Conservation (phyloP, 371 early-diverging fungal genomes). For the Enterospora canceri region DNA sequence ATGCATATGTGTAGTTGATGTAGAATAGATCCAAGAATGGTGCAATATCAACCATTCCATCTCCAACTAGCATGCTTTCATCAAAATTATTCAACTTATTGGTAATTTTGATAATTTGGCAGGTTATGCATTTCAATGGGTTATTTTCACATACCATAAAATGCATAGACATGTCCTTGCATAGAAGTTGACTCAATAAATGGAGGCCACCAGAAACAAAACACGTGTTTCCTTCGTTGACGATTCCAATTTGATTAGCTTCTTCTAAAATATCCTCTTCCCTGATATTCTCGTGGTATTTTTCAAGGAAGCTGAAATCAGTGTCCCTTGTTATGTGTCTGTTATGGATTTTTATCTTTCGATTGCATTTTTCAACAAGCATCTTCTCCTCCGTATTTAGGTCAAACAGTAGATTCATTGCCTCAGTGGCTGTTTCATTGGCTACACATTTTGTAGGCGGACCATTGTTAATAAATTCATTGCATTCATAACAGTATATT, state of each 20-base stretch:
- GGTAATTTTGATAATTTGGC: slow-evolving; percentile 46
- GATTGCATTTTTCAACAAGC: not conserved
- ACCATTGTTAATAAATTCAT: not conserved
- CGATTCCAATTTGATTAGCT: slow-evolving; percentile 39
- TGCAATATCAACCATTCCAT: slow-evolving; percentile 9
- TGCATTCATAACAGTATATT: slow-evolving; percentile 1
- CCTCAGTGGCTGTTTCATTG: not conserved
- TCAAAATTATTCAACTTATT: slow-evolving; percentile 8
- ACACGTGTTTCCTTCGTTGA: slow-evolving; percentile 52
- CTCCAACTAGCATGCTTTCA: too few relatives aligned
- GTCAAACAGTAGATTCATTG: not conserved
- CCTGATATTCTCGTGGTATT: not conserved
- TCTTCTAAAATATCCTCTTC: not conserved
- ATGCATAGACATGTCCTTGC: slow-evolving; percentile 22
- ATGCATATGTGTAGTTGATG: slow-evolving; percentile 30
- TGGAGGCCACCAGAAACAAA: slow-evolving; percentile 53
- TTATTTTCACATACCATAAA: slow-evolving; percentile 34
- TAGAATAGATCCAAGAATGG: slow-evolving; percentile 22
- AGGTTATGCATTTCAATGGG: slow-evolving; percentile 48
- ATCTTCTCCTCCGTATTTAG: not conserved
- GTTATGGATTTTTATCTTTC: not conserved
- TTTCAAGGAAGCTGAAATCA: not conserved
- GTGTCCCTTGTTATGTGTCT: not conserved
- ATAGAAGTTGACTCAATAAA: slow-evolving; percentile 28
- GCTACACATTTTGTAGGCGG: not conserved